These are phyloP conservation scores for Trametes elegans DNA, from an alignment of 768 basidiomycete species.

Conservation along the genomic window DNA sequence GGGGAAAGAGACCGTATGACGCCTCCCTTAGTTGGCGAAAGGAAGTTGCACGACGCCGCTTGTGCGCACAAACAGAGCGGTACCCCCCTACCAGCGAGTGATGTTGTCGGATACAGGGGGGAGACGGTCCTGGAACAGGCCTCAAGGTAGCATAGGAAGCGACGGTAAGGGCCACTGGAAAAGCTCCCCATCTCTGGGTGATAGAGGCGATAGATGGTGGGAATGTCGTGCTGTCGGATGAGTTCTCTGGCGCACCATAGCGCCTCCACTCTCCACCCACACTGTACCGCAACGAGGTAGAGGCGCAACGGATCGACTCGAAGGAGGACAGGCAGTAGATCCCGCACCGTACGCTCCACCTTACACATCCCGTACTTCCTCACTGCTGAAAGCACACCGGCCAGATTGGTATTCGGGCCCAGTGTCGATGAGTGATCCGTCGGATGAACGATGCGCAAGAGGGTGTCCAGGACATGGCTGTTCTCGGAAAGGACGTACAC, in stretches of 20 bases:
- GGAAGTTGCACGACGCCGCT: too few species aligned
- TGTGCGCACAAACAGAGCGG: background rate
- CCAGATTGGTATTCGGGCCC: background rate
- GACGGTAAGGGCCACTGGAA: background rate
- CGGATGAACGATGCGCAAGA: constrained; percentile 32
- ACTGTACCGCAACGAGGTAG: constrained; percentile 32
- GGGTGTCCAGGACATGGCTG: constrained; percentile 37
- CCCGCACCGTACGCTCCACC: background rate
- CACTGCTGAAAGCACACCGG: constrained; percentile 2
- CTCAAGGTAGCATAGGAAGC: constrained; percentile 28
- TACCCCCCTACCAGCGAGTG: background rate
- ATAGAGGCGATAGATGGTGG: background rate
- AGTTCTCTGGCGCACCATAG: constrained; percentile 34
- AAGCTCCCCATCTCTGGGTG: constrained; percentile 4
- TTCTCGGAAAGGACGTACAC: constrained; percentile 33
- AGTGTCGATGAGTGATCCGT: constrained; percentile 4
- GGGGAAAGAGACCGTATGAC: background rate
- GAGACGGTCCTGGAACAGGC: constrained; percentile 41
- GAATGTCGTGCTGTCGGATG: constrained; percentile 17
- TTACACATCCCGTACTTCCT: constrained; percentile 2
- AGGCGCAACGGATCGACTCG: background rate
- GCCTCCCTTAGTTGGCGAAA: too few species aligned
- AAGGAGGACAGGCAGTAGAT: background rate
- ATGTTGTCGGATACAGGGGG: background rate
- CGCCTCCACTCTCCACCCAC: constrained; percentile 41